These are phyloP conservation scores for Asterophora parasitica DNA, from an alignment of 768 basidiomycete genomes.

Conservation along the genomic window DNA sequence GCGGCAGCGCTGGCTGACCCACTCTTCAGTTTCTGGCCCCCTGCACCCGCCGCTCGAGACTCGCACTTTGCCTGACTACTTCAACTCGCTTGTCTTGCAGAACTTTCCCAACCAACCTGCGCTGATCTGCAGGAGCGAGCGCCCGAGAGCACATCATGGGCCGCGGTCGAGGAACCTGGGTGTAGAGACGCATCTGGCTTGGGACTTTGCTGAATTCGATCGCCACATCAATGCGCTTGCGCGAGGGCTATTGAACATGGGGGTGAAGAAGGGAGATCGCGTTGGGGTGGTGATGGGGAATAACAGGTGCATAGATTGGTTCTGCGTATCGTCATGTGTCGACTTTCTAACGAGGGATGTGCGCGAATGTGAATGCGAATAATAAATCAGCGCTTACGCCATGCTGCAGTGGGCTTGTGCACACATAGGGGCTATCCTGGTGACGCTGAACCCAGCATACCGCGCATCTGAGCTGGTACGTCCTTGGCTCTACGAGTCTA, in stretches of 20 bases:
- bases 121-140: slow-evolving; percentile 60
- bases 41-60: slow-evolving; percentile 48
- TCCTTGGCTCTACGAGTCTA: slow-evolving; percentile 5
- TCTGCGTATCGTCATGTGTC: background rate
- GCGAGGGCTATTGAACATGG: slow-evolving; percentile 62
- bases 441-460: slow-evolving; percentile 82
- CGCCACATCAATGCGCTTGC: slow-evolving; percentile 62
- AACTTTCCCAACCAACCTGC: slow-evolving; percentile 50
- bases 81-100: slow-evolving; percentile 49
- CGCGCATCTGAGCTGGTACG: slow-evolving; percentile 64
- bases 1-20: slow-evolving; percentile 30
- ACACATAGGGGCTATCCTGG: slow-evolving; percentile 77
- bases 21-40: slow-evolving; percentile 56
- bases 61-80: slow-evolving; percentile 60
- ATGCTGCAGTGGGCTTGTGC: slow-evolving; percentile 84
- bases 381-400: slow-evolving; percentile 63
- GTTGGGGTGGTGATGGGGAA: slow-evolving; percentile 85
- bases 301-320: slow-evolving; percentile 50
- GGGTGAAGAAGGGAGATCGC: slow-evolving; percentile 70
- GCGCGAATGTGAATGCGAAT: background rate
- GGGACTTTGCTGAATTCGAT: slow-evolving; percentile 73
- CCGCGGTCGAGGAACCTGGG: slow-evolving; percentile 49
- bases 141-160: slow-evolving; percentile 54
- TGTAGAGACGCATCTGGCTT: slow-evolving; percentile 50
- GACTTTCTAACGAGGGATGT: background rate